Conservation (phyloP, 1,284 basidiomycete species). For the Cutaneotrichosporon cyanovorans region DNA sequence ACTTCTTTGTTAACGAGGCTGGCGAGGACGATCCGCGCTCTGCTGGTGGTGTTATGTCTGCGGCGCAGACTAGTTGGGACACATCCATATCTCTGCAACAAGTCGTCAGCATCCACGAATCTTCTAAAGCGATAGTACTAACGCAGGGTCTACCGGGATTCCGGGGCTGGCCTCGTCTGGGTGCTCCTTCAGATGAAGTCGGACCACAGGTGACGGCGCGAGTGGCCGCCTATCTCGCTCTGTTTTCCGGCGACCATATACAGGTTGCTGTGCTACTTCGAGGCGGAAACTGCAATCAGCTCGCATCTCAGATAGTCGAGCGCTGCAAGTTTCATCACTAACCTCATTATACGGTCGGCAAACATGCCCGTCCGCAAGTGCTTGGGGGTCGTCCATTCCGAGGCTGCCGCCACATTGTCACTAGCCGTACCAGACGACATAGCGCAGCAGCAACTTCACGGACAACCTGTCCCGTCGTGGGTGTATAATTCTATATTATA, state of each 20-base stretch:
- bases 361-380: constrained; percentile 17
- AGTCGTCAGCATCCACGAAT: background rate
- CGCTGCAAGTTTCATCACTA: constrained; percentile 1
- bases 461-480: no score
- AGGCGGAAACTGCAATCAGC: constrained; percentile 20
- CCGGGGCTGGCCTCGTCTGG: background rate
- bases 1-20: background rate
- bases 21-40: background rate
- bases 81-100: constrained; percentile 27
- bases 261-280: constrained; percentile 26
- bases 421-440: background rate
- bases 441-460: no score
- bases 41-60: constrained; percentile 10
- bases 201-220: constrained; percentile 27
- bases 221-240: constrained; percentile 32
- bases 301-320: background rate
- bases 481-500: no score
- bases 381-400: background rate
- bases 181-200: constrained; percentile 21
- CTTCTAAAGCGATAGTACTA: background rate
- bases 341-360: constrained; percentile 26
- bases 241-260: constrained; percentile 28
- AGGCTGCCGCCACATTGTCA: no score
- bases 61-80: constrained; percentile 23
- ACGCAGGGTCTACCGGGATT: constrained; percentile 9